Percentiles rank a stretch among this genome's conserved stretches.
Evolutionary conservation across 768 basidiomycete species (phyloP).

Genomic region (Favolaschia claudopus): DNA sequence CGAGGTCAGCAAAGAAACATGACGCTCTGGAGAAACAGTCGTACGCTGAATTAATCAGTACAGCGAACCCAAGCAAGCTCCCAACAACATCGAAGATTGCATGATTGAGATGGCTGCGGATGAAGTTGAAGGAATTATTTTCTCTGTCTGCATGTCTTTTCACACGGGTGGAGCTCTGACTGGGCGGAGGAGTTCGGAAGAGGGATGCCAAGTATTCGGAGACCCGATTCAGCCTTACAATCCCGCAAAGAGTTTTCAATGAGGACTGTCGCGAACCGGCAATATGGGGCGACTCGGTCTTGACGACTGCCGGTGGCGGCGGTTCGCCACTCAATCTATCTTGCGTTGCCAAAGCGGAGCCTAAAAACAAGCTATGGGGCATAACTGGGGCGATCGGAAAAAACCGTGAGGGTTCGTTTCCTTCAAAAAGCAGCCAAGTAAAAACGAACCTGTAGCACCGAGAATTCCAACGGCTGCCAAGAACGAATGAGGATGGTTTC

Average conservation of each 20-base stretch:
- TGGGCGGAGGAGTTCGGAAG: constrained; percentile 47
- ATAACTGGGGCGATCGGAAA: too few species aligned
- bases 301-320: constrained; percentile 28
- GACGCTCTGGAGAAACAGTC: constrained; percentile 30
- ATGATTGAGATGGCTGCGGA: constrained; percentile 70
- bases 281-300: constrained; percentile 22
- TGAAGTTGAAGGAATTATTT: constrained; percentile 63
- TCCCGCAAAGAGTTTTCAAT: constrained; percentile 4
- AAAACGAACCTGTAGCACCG: too few species aligned
- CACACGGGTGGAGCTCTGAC: constrained; percentile 41
- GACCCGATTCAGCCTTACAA: constrained; percentile 15
- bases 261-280: constrained; percentile 29
- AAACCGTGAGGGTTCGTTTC: too few species aligned
- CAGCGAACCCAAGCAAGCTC: constrained; percentile 83
- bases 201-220: constrained; percentile 39
- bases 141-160: constrained; percentile 60
- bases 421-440: too few species aligned
- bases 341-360: constrained; percentile 85
- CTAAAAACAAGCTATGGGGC: constrained; percentile 93
- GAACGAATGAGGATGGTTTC: not conserved
- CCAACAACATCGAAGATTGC: constrained; percentile 70
- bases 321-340: constrained; percentile 60
- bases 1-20: not conserved
- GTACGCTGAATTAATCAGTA: constrained; percentile 86
- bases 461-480: constrained; percentile 63